Evolutionary conservation across 2,329 filamentous ascomycete species (phyloP).

Genomic region (Aspergillus fumigatiaffinis): DNA sequence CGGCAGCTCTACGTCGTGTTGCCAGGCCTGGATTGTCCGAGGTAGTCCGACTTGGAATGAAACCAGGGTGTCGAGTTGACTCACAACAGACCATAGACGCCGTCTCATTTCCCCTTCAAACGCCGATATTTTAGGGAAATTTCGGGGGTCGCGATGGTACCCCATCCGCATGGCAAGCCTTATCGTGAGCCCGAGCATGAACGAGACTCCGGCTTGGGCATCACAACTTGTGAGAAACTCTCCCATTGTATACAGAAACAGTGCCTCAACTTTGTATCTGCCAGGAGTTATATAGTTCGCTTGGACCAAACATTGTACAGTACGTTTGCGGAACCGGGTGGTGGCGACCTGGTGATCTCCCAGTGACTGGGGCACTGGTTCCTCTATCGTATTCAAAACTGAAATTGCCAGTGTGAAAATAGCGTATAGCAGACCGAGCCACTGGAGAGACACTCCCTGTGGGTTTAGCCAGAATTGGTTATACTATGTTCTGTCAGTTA

Average conservation of each 20-base stretch:
- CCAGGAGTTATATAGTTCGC: slow-evolving; percentile 32
- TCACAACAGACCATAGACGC: slow-evolving; percentile 38
- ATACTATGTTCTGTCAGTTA: slow-evolving; percentile 16
- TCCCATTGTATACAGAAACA: slow-evolving; percentile 26
- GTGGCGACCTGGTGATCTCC: slow-evolving; percentile 17
- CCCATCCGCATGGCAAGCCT: slow-evolving; percentile 61
- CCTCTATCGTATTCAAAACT: slow-evolving; percentile 20
- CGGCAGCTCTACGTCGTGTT: slow-evolving; percentile 57
- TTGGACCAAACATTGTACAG: slow-evolving; percentile 31
- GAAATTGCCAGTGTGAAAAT: slow-evolving; percentile 26
- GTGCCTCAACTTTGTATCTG: slow-evolving; percentile 29
- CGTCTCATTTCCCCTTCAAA: slow-evolving; percentile 55
- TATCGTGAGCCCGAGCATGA: slow-evolving; percentile 53
- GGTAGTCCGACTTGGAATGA: slow-evolving; percentile 64
- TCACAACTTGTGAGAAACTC: slow-evolving; percentile 31
- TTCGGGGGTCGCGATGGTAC: slow-evolving; percentile 55
- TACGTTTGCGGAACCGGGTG: slow-evolving; percentile 48
- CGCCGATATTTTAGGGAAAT: slow-evolving; percentile 51
- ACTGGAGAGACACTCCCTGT: slow-evolving; percentile 23
- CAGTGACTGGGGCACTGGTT: slow-evolving; percentile 18
- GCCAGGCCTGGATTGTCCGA: slow-evolving; percentile 56
- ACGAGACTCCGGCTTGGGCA: slow-evolving; percentile 50
- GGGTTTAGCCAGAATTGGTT: slow-evolving; percentile 30
- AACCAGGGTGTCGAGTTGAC: slow-evolving; percentile 58
- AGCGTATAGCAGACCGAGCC: slow-evolving; percentile 29